A percentile compares a stretch with the other conserved stretches of the same genome.
phyloP scores from a whole-genome alignment of 2,329 filamentous ascomycete species.

The Nothophoma quercina region DNA sequence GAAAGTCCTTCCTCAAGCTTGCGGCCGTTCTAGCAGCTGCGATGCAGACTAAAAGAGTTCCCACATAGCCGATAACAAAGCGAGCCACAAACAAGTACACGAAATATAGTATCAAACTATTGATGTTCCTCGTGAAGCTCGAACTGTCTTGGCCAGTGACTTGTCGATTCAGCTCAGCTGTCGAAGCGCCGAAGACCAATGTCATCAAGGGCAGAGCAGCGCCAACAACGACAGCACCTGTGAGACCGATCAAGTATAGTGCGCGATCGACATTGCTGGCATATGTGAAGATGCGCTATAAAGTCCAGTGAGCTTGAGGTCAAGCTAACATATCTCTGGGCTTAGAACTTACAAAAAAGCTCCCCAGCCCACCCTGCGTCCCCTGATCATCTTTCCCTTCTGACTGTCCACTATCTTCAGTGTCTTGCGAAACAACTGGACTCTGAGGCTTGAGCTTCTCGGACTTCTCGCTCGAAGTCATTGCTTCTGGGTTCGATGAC shows the following conservation, averaged over 20 bases:
- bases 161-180: constrained; percentile 24
- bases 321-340: too few species aligned
- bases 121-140: constrained; percentile 15
- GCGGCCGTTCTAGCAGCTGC: constrained; percentile 54
- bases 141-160: constrained; percentile 12
- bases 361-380: too few species aligned
- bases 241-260: constrained; percentile 11
- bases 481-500: too few species aligned
- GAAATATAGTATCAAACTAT: constrained; percentile 31
- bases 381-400: too few species aligned
- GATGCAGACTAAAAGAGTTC: constrained; percentile 85
- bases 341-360: too few species aligned
- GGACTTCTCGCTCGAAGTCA: too few species aligned
- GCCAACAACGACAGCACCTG: constrained; percentile 68
- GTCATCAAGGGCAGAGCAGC: constrained; percentile 80
- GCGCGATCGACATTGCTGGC: constrained; percentile 11
- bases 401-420: too few species aligned
- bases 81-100: constrained; percentile 31
- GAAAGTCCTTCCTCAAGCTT: constrained; percentile 63
- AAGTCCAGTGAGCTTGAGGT: too few species aligned
- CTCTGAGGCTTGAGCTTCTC: too few species aligned
- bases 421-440: too few species aligned
- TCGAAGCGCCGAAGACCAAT: constrained; percentile 29
- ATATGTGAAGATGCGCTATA: constrained; percentile 23
- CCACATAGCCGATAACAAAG: constrained; percentile 72